Evolutionary conservation across 2,329 filamentous ascomycete species (phyloP), one percentile per base, ranked within the genome.

Genomic region (Bipolaris bicolor): DNA sequence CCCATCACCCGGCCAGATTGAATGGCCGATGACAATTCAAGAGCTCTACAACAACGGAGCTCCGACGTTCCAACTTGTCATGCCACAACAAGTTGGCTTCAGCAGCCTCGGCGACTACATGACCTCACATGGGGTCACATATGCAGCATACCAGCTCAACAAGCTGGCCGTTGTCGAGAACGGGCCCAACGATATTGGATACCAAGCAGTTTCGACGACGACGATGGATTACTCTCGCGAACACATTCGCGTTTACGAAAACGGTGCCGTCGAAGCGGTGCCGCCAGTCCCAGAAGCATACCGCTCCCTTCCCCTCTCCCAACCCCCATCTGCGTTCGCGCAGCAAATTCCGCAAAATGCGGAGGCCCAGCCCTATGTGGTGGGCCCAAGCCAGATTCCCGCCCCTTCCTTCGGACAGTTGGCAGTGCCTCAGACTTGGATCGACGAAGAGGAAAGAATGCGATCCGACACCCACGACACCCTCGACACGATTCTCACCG

Each of bases 61-160:
- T 1, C 7, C 2, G 1, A 7, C 2, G 6, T 47, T 20, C 22
- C 26, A 4, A n/a, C 1, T 6, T 4, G 50, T 29, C 5, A 16
- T 4, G 33, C 33, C 41, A 40, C n/a, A 11, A n/a, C 6, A 31
- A 3, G 16, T 52, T 22, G 50, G 50, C 50, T 52, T 52, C 41
- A 47, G 22, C 13, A 13, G 39, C 15, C 31, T 52, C 7, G 49
- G 49, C 6, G 40, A 36, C 5, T 5, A 2, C 9, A 5, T 1
- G 3, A 34, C 40, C 36, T 9, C 11, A 1, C 3, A 22, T 1
- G 41, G 34, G 3, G n/a, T 2, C 7, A 10, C 1, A 1, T 52
- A 26, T 20, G 16, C 7, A 18, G 3, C 5, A 6, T 46, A 31
- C 13, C 50, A 52, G 18, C 33, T 52, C 5, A 31, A 45, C n/a